Percentiles rank a stretch among this genome's conserved stretches.
Conservation (phyloP, 2,329 filamentous ascomycete genomes). For the Fusarium multiceps region DNA sequence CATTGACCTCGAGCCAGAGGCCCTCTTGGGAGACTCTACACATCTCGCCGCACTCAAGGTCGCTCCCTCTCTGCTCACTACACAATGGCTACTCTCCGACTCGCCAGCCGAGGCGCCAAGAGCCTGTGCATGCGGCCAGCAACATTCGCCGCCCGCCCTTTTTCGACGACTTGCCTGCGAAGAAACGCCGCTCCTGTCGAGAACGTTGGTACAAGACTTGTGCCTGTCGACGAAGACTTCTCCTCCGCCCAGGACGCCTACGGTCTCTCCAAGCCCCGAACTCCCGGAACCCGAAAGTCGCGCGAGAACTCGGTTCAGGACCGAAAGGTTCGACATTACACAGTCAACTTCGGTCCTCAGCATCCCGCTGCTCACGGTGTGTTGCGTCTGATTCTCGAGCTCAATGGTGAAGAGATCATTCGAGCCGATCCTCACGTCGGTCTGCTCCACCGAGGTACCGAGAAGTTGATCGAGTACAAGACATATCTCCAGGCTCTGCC, state of each 20-base stretch:
- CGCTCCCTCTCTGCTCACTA: slow-evolving; percentile 42
- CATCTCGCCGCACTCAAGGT: slow-evolving; percentile 46
- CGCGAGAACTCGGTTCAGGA: slow-evolving; percentile 61
- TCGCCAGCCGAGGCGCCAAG: slow-evolving; percentile 77
- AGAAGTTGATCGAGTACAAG: slow-evolving; percentile 99
- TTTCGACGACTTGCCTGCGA: slow-evolving; percentile 73
- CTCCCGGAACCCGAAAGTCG: slow-evolving; percentile 58
- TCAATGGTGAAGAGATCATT: slow-evolving; percentile 97
- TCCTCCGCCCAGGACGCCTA: slow-evolving; percentile 62
- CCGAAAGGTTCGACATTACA: slow-evolving; percentile 98
- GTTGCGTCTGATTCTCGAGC: slow-evolving; percentile 94
- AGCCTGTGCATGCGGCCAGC: slow-evolving; percentile 69
- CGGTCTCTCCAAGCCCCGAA: slow-evolving; percentile 57
- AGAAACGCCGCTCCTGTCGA: slow-evolving; percentile 68
- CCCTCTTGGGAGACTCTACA: slow-evolving; percentile 48
- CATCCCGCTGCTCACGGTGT: slow-evolving; percentile 98
- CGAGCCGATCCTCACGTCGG: slow-evolving; percentile 97
- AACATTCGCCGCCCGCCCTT: slow-evolving; percentile 62
- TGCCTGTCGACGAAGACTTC: slow-evolving; percentile 75
- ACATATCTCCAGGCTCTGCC: slow-evolving; percentile 97
- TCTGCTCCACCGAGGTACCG: slow-evolving; percentile 93
- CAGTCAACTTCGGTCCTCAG: slow-evolving; percentile 99
- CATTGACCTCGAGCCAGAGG: slow-evolving; percentile 54
- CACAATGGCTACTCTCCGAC: slow-evolving; percentile 78
- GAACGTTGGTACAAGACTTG: slow-evolving; percentile 66